Evolutionary conservation across 1,284 basidiomycete species (phyloP).

Genomic region (Austroboletus niveus): DNA sequence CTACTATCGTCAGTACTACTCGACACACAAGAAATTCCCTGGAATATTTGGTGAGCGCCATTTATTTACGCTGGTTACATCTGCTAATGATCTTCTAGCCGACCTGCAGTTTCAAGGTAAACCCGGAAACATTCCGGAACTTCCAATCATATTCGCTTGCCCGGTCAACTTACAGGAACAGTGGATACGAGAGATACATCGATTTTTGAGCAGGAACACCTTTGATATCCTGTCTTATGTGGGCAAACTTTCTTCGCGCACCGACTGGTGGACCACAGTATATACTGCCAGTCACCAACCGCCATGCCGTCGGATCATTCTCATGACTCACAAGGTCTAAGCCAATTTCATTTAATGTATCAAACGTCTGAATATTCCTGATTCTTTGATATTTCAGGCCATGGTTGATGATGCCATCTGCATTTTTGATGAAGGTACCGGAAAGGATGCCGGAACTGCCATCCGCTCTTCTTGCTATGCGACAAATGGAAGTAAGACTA

Average conservation of each 20-base stretch:
- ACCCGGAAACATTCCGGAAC: not conserved
- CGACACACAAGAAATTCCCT: slow-evolving; percentile 2
- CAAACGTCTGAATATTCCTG: not conserved
- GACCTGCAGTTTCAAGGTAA: slow-evolving; percentile 1
- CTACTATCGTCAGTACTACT: not conserved
- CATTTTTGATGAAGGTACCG: not conserved
- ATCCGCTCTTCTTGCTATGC: not conserved
- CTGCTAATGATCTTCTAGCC: not conserved
- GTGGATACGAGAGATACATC: slow-evolving; percentile 1
- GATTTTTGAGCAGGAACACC: not conserved
- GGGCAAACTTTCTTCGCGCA: not conserved
- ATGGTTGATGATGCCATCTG: not conserved
- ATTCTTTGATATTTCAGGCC: not conserved
- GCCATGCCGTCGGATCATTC: not conserved
- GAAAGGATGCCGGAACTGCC: too few relatives aligned
- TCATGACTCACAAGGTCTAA: not conserved
- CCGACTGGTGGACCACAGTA: not conserved
- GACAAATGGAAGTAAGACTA: not conserved
- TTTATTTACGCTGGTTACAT: not conserved
- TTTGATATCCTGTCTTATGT: slow-evolving; percentile 4
- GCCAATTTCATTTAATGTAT: too few relatives aligned
- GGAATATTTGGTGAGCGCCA: slow-evolving; percentile 3
- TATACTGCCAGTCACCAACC: not conserved
- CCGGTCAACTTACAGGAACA: slow-evolving; percentile 2
- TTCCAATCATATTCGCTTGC: slow-evolving; percentile 3